Evolutionary conservation across 23 red algal genomes (phyloP), one percentile per base, ranked within the genome.

Genomic region (Gracilaria domingensis): DNA sequence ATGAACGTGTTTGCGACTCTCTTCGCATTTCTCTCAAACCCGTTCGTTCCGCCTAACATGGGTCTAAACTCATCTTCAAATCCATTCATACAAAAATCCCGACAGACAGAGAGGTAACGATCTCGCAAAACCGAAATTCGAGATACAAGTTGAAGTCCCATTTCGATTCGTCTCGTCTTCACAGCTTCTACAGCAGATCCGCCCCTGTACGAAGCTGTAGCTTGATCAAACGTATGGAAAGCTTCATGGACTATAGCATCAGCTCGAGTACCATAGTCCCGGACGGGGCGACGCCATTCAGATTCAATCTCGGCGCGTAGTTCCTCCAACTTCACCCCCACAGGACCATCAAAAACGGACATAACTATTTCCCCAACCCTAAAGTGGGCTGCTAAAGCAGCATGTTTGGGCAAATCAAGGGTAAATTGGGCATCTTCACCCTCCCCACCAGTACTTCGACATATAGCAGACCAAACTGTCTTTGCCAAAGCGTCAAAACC

Each of bases 11-110:
- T 92, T n/a, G 78, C 89, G 59, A 92, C 44, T 59, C 89, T 58
- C 37, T 60, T 75, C 17, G 95, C 81, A 38, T 82, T 87, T 66
- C 89, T 49, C 62, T 81, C 95, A 79, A 93, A 96, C 12, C 81
- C 88, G 25, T 86, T 77, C 0, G 88, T 93, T 17, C 91, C 96
- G 1, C 96, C 96, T 12, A 98, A 76, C 87, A 98, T 92, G 1
- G 92, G 75, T 48, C 90, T 75, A 42, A 98, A 98, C 73, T 98
- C 93, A 56, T 93, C 93, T 45, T 98, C 96, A 82, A 96, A 96
- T 2, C 79, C 73, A 24, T 81, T 83, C 33, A 73, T 35, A 54
- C 83, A 87, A 17, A 81, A 82, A 23, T 95, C 93, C 4, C 86
- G 84, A 56, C 82, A 87, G 18, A 80, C 75, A 25, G 58, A 61